Evolutionary conservation across 495 filamentous ascomycete species (phyloP).

Genomic region (Lindgomyces ingoldianus): DNA sequence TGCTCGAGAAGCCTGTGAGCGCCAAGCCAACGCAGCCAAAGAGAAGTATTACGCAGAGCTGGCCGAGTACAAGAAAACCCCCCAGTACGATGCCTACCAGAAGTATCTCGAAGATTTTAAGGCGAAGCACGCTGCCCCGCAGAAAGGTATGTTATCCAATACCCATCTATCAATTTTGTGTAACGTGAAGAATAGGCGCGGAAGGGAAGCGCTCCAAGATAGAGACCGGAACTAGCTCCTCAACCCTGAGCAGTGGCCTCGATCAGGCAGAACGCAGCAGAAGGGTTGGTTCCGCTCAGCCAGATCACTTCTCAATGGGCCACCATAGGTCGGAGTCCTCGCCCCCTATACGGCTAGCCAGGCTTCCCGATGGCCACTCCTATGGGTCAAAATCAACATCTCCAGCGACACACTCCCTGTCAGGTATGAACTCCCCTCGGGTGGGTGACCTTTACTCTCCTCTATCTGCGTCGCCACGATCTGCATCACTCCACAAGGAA

Average conservation of each 20-base stretch:
- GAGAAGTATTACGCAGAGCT: constrained; percentile 69
- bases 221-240: constrained; percentile 40
- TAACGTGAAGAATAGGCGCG: constrained; percentile 5
- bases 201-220: constrained; percentile 46
- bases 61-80: constrained; percentile 72
- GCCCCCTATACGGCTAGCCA: constrained; percentile 7
- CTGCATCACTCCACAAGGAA: constrained; percentile 27
- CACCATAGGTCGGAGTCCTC: constrained; percentile 18
- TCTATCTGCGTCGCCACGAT: constrained; percentile 33
- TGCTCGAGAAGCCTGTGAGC: constrained; percentile 70
- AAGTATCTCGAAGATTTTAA: constrained; percentile 75
- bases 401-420: constrained; percentile 22
- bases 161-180: background rate
- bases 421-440: constrained; percentile 29
- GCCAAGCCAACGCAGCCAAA: constrained; percentile 66
- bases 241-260: constrained; percentile 25
- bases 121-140: constrained; percentile 55
- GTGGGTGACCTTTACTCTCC: constrained; percentile 33
- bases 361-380: constrained; percentile 16
- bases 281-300: constrained; percentile 15
- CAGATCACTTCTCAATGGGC: background rate
- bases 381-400: constrained; percentile 30
- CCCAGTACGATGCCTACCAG: constrained; percentile 58
- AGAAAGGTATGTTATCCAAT: constrained; percentile 36
- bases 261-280: constrained; percentile 13